Base-by-base conservation (phyloP, 1,139 yeast species). In the Geotrichum citri-aurantii region DNA sequence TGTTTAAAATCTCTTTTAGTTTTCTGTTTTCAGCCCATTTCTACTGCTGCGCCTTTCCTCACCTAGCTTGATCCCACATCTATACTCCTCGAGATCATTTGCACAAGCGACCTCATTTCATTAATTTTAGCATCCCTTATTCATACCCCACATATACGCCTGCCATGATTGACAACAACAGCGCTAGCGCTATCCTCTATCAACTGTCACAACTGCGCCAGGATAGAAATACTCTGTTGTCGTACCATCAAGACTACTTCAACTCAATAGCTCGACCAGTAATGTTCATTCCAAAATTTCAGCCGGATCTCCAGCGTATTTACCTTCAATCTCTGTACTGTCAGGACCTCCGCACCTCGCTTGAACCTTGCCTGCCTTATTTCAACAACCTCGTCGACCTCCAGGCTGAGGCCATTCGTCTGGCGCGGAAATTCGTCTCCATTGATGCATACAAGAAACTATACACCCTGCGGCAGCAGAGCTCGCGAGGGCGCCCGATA, bases 181-280 rank as follows among this genome's bases (percentile, higher is more conserved):
- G 31, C 31, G 31, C 31, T 37, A 23, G 47, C 48, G 21, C 59
- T 40, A 10, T 27, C 10, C 31, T 27, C 31, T 27, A 27, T 10
- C 49, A 48, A 27, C 52, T 56, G n/a, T 52, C 51, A 21, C 48
- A 48, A 17, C 50, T 51, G 26, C 52, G 44, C 19, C 59, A 56
- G 21, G 42, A 42, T 24, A 7, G 10, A 27, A 6, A 31, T 8
- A 27, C 42, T n/a, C 47, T 50, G 12, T 29, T 56, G 27, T 46
- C 40, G 27, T 21, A 40, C 23, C 59, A 56, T 21, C 52, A 51
- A 37, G 52, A 53, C 14, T 48, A 27, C 42, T 56, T 56, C 55
- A 56, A 56, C 55, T 46, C 47, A n/a, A 49, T 33, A 21, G 59
- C 59, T 10, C 52, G 40, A n/a, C 59, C 59, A 17, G 19, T 51